Conservation (phyloP, 2,329 filamentous ascomycete genomes). For the Didymella sp. region DNA sequence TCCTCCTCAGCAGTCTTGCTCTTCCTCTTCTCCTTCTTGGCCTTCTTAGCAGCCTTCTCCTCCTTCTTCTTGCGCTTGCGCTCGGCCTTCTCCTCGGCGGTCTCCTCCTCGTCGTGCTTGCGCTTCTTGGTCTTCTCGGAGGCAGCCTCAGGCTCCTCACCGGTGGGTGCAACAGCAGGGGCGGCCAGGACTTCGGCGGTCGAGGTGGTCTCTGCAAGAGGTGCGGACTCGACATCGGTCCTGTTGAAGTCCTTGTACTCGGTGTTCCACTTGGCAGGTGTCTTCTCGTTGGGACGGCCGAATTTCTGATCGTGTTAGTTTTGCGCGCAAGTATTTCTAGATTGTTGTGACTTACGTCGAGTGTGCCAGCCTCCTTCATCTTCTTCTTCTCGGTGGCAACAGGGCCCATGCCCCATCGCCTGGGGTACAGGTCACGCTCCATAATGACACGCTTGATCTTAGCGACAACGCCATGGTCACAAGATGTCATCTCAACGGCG, state of each 20-base stretch:
- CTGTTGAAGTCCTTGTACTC: constrained; percentile 83
- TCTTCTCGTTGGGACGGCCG: constrained; percentile 88
- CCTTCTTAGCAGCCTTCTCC: constrained; percentile 58
- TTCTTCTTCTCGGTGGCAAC: constrained; percentile 98
- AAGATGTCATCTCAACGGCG: constrained; percentile 93
- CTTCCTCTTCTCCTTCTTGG: constrained; percentile 45
- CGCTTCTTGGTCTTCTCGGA: constrained; percentile 52
- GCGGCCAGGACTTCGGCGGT: constrained; percentile 47
- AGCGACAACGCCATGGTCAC: constrained; percentile 96
- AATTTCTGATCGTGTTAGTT: constrained; percentile 71
- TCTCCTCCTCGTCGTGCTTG: constrained; percentile 58
- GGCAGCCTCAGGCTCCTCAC: constrained; percentile 48
- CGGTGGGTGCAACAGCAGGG: constrained; percentile 45
- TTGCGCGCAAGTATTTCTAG: not conserved
- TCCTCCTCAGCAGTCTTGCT: constrained; percentile 37
- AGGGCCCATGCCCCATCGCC: constrained; percentile 94
- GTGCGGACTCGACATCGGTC: constrained; percentile 32
- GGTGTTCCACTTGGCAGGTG: constrained; percentile 88
- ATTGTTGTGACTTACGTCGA: constrained; percentile 68
- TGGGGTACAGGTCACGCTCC: constrained; percentile 97
- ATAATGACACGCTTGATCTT: constrained; percentile 99
- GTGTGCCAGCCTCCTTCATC: constrained; percentile 96
- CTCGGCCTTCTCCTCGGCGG: constrained; percentile 56
- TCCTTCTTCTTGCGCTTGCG: constrained; percentile 75
- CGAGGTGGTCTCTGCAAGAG: constrained; percentile 43